phyloP scores from a whole-genome alignment of 129 eudicot species.

The Flaveria robusta region DNA sequence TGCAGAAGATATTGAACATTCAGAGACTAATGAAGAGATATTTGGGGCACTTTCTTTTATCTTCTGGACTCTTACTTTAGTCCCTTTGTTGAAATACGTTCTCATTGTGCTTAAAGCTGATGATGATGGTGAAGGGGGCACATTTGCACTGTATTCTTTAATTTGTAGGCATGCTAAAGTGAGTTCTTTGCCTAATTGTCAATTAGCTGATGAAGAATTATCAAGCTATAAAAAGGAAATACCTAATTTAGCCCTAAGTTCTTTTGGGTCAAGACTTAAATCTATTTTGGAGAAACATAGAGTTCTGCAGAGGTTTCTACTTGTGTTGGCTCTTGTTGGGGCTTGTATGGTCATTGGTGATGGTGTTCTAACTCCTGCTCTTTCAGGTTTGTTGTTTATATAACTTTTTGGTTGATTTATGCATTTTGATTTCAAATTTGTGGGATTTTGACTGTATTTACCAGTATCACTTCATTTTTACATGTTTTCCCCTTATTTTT shows the following conservation, averaged over 20 bases:
- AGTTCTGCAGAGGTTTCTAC: conserved; percentile 74
- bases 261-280: conserved; percentile 73
- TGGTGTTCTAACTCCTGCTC: conserved; percentile 91
- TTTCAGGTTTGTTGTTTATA: conserved; percentile 54
- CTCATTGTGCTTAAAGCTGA: conserved; percentile 88
- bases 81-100: conserved; percentile 87
- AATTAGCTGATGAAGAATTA: conserved; percentile 80
- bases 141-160: conserved; percentile 87
- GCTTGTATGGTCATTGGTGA: conserved; percentile 99
- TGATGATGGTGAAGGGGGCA: conserved; percentile 99
- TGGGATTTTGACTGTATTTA: conserved; percentile 10
- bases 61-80: conserved; percentile 89
- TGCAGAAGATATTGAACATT: conserved; percentile 87
- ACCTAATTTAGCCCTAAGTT: conserved; percentile 35
- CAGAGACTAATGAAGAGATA: conserved; percentile 88
- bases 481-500: no score
- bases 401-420: neutral
- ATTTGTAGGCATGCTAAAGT: conserved; percentile 88
- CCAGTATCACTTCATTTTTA: neutral
- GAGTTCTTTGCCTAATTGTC: conserved; percentile 79
- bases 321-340: conserved; percentile 85
- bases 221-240: conserved; percentile 69
- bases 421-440: neutral
- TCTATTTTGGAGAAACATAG: conserved; percentile 72
- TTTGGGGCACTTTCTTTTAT: conserved; percentile 85